Conservation (phyloP, 495 filamentous ascomycete species). For the Penicillium arizonense region DNA sequence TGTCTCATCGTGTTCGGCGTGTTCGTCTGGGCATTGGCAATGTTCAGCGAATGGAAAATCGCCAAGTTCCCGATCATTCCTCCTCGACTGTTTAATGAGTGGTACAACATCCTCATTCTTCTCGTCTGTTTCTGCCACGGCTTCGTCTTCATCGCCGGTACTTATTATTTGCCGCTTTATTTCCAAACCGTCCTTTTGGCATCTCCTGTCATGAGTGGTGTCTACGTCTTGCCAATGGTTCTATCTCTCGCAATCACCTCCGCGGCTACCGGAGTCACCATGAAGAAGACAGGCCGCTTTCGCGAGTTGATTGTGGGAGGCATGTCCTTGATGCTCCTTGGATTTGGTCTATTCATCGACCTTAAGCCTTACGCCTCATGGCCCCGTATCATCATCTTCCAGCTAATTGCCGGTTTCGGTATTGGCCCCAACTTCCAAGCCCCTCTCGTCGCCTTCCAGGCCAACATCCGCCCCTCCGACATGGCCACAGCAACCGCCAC, state of each 20-base stretch:
- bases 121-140: slow-evolving; percentile 62
- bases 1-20: slow-evolving; percentile 78
- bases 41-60: slow-evolving; percentile 66
- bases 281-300: slow-evolving; percentile 65
- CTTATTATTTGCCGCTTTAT: slow-evolving; percentile 78
- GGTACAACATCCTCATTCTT: slow-evolving; percentile 58
- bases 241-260: slow-evolving; percentile 66
- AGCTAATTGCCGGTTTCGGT: slow-evolving; percentile 53
- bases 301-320: slow-evolving; percentile 50
- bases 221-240: slow-evolving; percentile 76
- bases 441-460: slow-evolving; percentile 58
- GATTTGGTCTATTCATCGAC: slow-evolving; percentile 52
- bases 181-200: slow-evolving; percentile 74
- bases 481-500: slow-evolving; percentile 53
- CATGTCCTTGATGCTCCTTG: slow-evolving; percentile 51
- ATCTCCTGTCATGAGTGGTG: slow-evolving; percentile 70
- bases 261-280: slow-evolving; percentile 63
- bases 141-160: slow-evolving; percentile 69
- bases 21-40: slow-evolving; percentile 59
- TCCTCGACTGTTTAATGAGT: slow-evolving; percentile 59
- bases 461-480: slow-evolving; percentile 47
- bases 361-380: slow-evolving; percentile 47
- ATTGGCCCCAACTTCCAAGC: slow-evolving; percentile 58
- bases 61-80: slow-evolving; percentile 80
- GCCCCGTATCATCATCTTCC: slow-evolving; percentile 52